A percentile compares a stretch with the other conserved stretches of the same genome.
phyloP scores from a whole-genome alignment of 345 rosid genomes.

The Psidium guajava region DNA sequence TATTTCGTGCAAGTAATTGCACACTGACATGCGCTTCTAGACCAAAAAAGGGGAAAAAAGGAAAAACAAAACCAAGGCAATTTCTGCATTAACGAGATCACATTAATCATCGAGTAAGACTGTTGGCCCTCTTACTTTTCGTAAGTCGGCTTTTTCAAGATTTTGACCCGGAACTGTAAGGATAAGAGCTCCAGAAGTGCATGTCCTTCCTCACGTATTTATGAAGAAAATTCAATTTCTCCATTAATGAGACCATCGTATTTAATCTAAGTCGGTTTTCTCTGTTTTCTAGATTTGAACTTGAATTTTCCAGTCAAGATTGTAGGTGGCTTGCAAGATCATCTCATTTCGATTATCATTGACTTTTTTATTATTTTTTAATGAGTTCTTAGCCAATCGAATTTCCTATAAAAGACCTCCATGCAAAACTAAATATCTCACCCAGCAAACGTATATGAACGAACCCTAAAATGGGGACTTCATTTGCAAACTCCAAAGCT shows the following conservation, averaged over 20 bases:
- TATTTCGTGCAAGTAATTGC: too few species aligned
- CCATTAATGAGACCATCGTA: background rate
- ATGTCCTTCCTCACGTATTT: background rate
- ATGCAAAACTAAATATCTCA: background rate
- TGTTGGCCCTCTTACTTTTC: background rate
- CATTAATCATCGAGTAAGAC: background rate
- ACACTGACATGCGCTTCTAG: too few species aligned
- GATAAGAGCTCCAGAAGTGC: background rate
- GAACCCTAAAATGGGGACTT: background rate
- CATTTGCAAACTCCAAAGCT: background rate
- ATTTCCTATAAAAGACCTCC: background rate
- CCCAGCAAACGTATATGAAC: too few species aligned
- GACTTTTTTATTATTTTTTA: background rate
- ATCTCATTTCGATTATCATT: background rate
- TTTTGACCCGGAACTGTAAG: background rate
- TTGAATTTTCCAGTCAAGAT: background rate
- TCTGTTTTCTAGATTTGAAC: background rate
- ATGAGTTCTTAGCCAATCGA: background rate
- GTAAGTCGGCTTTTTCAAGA: background rate
- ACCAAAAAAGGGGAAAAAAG: too few species aligned
- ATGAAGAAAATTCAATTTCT: background rate
- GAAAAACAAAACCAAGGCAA: too few species aligned
- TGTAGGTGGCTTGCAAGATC: slow-evolving; percentile 1
- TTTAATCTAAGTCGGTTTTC: background rate
- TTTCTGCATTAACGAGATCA: background rate